Percentiles rank a stretch among this genome's conserved stretches.
These are phyloP conservation scores for Schizonepeta tenuifolia DNA, from an alignment of 257 asterid species.

Conservation along the genomic window DNA sequence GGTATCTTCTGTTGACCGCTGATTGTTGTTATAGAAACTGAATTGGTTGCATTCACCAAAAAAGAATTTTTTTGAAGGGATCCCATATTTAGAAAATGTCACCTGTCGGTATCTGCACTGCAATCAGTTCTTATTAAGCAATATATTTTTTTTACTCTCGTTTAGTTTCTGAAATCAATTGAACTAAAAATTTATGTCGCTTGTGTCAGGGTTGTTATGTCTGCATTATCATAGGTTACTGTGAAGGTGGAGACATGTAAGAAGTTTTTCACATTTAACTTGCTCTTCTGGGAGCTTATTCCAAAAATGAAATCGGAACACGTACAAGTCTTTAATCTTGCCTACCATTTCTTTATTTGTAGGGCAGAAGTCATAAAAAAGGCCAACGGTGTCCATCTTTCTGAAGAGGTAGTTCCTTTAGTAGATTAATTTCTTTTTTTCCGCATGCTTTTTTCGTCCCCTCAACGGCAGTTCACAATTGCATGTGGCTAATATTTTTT, in stretches of 20 bases:
- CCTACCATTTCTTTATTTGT: slow-evolving; percentile 38
- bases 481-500: slow-evolving; percentile 19
- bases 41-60: slow-evolving; percentile 9
- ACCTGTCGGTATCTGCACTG: background rate
- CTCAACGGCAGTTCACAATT: background rate
- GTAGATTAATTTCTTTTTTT: background rate
- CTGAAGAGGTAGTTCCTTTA: slow-evolving; percentile 68
- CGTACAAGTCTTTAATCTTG: slow-evolving; percentile 23
- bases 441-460: background rate
- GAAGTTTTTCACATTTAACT: slow-evolving; percentile 32
- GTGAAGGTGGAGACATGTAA: slow-evolving; percentile 99
- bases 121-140: background rate
- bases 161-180: slow-evolving; percentile 20
- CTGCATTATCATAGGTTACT: slow-evolving; percentile 89
- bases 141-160: background rate
- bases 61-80: background rate
- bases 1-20: slow-evolving; percentile 16
- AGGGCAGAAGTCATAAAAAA: slow-evolving; percentile 89
- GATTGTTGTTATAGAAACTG: slow-evolving; percentile 6
- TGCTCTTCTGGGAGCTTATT: slow-evolving; percentile 12
- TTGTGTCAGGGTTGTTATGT: slow-evolving; percentile 87
- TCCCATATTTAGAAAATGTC: background rate
- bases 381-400: slow-evolving; percentile 67
- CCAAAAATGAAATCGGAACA: slow-evolving; percentile 13
- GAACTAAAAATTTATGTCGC: slow-evolving; percentile 23